Conservation (phyloP, 2,329 filamentous ascomycete genomes). For the Periconia sp. region DNA sequence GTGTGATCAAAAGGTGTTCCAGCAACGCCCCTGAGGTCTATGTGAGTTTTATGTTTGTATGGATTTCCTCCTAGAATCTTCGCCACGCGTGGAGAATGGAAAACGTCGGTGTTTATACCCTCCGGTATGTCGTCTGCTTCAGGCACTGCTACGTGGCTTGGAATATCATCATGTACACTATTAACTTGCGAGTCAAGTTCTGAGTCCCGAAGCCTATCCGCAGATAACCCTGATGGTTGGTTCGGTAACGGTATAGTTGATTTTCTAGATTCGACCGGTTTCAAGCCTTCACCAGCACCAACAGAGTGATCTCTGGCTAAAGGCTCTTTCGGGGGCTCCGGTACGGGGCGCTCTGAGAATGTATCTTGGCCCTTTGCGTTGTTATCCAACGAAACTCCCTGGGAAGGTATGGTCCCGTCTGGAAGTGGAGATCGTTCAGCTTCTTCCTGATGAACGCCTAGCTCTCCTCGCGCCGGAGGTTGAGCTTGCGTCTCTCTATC, state of each 20-base stretch:
- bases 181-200: constrained; percentile 57
- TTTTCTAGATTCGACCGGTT: constrained; percentile 40
- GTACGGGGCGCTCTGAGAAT: constrained; percentile 30
- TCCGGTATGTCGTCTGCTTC: constrained; percentile 54
- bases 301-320: constrained; percentile 29
- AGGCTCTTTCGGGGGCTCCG: constrained; percentile 41
- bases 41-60: constrained; percentile 33
- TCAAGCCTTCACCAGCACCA: constrained; percentile 30
- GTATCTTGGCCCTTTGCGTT: constrained; percentile 37
- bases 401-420: constrained; percentile 54
- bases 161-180: constrained; percentile 19
- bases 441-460: constrained; percentile 51
- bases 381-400: constrained; percentile 32
- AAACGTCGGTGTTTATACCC: constrained; percentile 62
- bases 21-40: constrained; percentile 37
- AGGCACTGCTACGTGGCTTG: constrained; percentile 30
- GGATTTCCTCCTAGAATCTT: constrained; percentile 55
- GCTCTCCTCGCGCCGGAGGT: constrained; percentile 39
- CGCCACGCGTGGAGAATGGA: constrained; percentile 62
- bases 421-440: constrained; percentile 48
- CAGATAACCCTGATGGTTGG: constrained; percentile 32
- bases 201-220: constrained; percentile 44
- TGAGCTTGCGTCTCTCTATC: constrained; percentile 45
- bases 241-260: constrained; percentile 47
- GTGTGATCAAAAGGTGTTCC: constrained; percentile 42